A percentile compares a stretch with the other conserved stretches of the same genome.
Evolutionary conservation across 129 eudicot species (phyloP).

Genomic region (Flaveria linearis): DNA sequence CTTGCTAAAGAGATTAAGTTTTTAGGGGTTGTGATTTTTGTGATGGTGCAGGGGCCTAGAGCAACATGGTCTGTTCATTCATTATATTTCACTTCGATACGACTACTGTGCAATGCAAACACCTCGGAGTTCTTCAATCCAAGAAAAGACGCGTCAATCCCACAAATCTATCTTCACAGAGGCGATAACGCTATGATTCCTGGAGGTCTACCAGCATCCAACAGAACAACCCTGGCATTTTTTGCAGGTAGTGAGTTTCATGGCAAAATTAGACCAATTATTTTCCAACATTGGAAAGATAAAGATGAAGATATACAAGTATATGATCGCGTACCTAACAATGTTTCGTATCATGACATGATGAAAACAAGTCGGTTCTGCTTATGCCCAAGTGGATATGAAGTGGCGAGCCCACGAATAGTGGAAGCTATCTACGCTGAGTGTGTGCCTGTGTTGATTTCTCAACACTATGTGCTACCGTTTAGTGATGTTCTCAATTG

Average conservation of each 20-base stretch:
- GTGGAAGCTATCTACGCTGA: constrained; percentile 76
- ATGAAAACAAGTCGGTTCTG: constrained; percentile 75
- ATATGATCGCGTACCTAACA: constrained; percentile 47
- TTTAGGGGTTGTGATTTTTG: not conserved
- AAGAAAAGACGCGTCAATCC: constrained; percentile 75
- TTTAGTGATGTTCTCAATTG: constrained; percentile 81
- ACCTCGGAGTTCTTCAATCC: constrained; percentile 83
- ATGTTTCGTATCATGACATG: constrained; percentile 54
- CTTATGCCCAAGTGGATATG: constrained; percentile 86
- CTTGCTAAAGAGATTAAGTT: not conserved
- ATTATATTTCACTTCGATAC: constrained; percentile 72
- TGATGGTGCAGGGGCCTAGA: constrained; percentile 65
- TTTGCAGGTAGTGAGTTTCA: constrained; percentile 73
- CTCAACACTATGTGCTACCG: constrained; percentile 59
- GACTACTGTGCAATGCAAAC: constrained; percentile 80
- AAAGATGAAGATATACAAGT: constrained; percentile 64
- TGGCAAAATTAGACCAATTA: constrained; percentile 55
- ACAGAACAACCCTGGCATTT: constrained; percentile 65
- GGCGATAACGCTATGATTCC: constrained; percentile 32
- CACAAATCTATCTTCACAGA: constrained; percentile 54
- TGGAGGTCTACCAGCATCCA: constrained; percentile 46
- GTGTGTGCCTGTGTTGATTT: constrained; percentile 79
- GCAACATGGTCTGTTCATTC: constrained; percentile 80
- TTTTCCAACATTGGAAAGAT: constrained; percentile 67
- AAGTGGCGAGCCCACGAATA: constrained; percentile 79